Conservation (phyloP, 306 rosid genomes). For the Cicer pinnatifidum region DNA sequence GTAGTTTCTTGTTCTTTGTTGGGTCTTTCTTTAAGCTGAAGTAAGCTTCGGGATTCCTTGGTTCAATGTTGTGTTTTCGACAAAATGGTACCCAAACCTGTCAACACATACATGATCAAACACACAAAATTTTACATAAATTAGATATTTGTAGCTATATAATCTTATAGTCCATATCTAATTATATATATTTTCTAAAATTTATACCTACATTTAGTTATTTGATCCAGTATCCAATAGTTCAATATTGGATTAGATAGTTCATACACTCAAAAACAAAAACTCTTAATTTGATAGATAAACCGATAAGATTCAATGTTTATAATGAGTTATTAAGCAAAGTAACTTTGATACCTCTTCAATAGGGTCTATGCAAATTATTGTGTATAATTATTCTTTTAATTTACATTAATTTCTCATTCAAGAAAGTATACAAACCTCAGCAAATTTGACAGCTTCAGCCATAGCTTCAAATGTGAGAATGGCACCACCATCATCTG, state of each 20-base stretch:
- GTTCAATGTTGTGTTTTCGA: conserved; percentile 76
- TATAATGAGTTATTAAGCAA: no score
- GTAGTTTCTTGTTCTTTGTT: conserved; percentile 76
- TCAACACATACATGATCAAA: no score
- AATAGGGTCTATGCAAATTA: no score
- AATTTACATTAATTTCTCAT: background rate
- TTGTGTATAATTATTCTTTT: background rate
- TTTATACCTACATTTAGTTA: no score
- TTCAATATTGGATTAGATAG: no score
- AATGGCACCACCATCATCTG: conserved; percentile 94
- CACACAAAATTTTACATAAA: background rate
- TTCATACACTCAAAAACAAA: no score
- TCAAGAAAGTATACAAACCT: conserved; percentile 51
- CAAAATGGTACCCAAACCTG: conserved; percentile 93
- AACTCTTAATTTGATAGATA: no score
- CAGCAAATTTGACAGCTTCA: conserved; percentile 79
- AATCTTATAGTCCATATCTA: background rate
- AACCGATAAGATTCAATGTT: no score
- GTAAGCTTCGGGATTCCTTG: conserved; percentile 85
- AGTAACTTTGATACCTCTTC: no score
- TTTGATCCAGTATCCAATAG: no score
- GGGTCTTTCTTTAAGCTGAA: conserved; percentile 72
- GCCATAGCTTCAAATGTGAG: conserved; percentile 92
- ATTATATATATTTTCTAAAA: no score
- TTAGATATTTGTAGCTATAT: background rate